These are phyloP conservation scores for Microsporum ferrugineum DNA, from an alignment of 2,329 filamentous ascomycete genomes.

Conservation along the genomic window DNA sequence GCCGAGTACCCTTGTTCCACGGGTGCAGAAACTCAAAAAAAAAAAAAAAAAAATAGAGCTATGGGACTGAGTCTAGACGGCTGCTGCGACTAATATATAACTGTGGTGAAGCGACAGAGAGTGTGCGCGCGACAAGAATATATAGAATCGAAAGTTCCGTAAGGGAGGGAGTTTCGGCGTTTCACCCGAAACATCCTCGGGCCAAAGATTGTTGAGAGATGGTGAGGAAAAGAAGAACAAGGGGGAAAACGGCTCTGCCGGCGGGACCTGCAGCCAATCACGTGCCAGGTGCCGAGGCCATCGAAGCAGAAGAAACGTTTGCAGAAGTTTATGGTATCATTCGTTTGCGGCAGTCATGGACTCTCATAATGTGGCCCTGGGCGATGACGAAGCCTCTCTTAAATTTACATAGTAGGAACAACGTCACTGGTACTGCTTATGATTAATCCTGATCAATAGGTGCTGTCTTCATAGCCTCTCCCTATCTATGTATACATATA, in stretches of 20 bases:
- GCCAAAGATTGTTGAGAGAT: neutral
- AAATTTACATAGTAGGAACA: too few species aligned
- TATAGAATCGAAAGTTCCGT: neutral
- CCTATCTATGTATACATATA: neutral
- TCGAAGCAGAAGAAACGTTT: neutral
- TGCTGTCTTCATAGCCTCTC: neutral
- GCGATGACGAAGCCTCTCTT: too few species aligned
- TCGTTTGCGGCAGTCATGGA: too few species aligned
- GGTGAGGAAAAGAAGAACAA: too few species aligned
- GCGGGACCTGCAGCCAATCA: neutral
- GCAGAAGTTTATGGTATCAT: too few species aligned
- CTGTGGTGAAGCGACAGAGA: neutral
- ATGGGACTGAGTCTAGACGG: neutral
- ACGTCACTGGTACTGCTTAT: too few species aligned
- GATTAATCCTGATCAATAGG: too few species aligned
- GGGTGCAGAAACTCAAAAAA: neutral
- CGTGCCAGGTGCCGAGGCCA: neutral
- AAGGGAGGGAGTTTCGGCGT: neutral
- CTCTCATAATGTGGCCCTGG: too few species aligned
- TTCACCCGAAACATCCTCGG: neutral
- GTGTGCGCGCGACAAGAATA: neutral
- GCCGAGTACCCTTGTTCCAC: neutral
- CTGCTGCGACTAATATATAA: too few species aligned
- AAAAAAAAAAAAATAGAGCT: neutral
- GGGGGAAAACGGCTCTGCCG: neutral